Evolutionary conservation across 495 filamentous ascomycete genomes (phyloP), one percentile per base, ranked within the genome.

Genomic region (Sabuloglossum arenarium): DNA sequence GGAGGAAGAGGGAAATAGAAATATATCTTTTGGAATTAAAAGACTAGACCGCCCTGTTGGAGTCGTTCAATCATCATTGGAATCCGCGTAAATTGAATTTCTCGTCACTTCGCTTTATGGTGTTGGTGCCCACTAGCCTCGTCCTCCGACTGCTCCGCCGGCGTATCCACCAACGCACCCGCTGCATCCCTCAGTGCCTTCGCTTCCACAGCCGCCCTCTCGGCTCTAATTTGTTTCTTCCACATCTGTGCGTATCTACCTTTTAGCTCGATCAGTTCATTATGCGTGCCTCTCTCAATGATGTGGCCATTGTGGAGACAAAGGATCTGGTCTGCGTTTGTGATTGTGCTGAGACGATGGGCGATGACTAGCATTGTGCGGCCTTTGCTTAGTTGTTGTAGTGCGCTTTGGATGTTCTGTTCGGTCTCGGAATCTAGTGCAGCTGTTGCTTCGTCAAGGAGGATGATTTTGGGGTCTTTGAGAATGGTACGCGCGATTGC

Each of bases 401-500:
- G 75, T 19, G 89, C 87, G 25, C 79, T 73, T 65, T 98, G 91
- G 51, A 98, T 97, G 63, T 96, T 82, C 66, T 95, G 86, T 66
- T 98, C 91, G 1, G 91, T 98, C 61, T 93, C 87, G 0, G 87
- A 90, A 60, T 98, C 91, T 19, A 98, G 74, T 2, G 91, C 91
- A 31, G 91, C 93, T 0, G 91, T 98, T 6, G 91, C 91, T 68
- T 98, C 91, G 64, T 98, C 91, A 16, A 98, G 71, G 64, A 98
- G 83, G 66, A 98, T 96, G 60, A 98, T 89, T 37, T 84, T 85
- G 19, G 91, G 91, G 61, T 94, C 83, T 68, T 98, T 98, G 54
- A 98, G 73, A 56, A 98, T 94, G 12, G 91, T 95, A 43, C 91
- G 82, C 47, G 91, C 93, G 64, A 98, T 98, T 9, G 91, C 91